A percentile compares a stretch with the other conserved stretches of the same genome.
Conservation (phyloP, 805 yeast genomes). For the Cyberlindnera amylophila region DNA sequence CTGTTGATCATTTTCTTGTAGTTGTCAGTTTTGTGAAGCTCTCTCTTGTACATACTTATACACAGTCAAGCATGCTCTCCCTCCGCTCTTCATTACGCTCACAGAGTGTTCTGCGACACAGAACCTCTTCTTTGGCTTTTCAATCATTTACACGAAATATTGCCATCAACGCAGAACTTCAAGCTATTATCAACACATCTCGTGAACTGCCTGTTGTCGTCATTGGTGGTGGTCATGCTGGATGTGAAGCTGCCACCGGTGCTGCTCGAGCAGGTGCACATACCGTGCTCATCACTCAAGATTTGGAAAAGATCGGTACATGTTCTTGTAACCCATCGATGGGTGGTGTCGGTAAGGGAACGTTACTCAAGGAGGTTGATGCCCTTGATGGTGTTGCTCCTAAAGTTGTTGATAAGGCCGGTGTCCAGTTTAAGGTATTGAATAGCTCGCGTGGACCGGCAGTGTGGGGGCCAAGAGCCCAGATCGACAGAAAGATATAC, state of each 20-base stretch:
- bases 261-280: conserved; percentile 78
- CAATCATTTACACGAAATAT: conserved; percentile 7
- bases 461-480: conserved; percentile 98
- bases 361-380: conserved; percentile 86
- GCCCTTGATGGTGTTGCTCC: conserved; percentile 93
- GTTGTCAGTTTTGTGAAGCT: too few relatives aligned
- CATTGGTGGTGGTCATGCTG: conserved; percentile 98
- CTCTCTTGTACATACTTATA: too few relatives aligned
- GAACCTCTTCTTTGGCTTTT: too few relatives aligned
- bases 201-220: conserved; percentile 63
- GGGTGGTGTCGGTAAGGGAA: conserved; percentile 99
- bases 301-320: conserved; percentile 72
- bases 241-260: conserved; percentile 95
- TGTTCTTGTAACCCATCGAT: conserved; percentile 96
- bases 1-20: too few relatives aligned
- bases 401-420: conserved; percentile 84
- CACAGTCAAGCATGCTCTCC: too few relatives aligned
- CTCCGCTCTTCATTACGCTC: too few relatives aligned
- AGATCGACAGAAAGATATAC: conserved; percentile 84
- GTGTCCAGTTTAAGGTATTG: conserved; percentile 83
- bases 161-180: conserved; percentile 23
- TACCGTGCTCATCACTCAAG: conserved; percentile 77
- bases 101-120: too few relatives aligned
- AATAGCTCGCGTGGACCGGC: conserved; percentile 92
- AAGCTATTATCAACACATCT: conserved; percentile 11